Conservation (phyloP, 495 filamentous ascomycete species). For the Penicillium lividum region DNA sequence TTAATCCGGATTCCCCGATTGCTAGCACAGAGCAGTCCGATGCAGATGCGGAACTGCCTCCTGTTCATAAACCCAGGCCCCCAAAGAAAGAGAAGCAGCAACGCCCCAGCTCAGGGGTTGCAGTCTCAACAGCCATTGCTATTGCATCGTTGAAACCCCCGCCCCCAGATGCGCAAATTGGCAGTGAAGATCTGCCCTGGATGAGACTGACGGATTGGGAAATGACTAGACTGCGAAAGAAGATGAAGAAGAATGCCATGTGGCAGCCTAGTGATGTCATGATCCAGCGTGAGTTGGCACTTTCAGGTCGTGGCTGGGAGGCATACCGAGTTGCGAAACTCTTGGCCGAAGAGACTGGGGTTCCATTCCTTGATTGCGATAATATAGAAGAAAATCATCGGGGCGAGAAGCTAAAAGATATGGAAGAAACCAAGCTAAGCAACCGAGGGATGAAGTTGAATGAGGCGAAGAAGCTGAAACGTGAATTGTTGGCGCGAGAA, state of each 20-base stretch:
- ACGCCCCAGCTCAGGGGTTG: conserved; percentile 47
- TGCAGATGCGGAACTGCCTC: conserved; percentile 30
- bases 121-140: conserved; percentile 79
- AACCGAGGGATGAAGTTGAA: conserved; percentile 92
- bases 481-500: conserved; percentile 67
- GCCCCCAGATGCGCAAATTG: conserved; percentile 70
- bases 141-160: conserved; percentile 76
- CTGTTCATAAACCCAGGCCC: conserved; percentile 16
- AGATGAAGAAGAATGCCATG: conserved; percentile 98
- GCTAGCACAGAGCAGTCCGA: conserved; percentile 51
- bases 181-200: conserved; percentile 84
- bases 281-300: conserved; percentile 84
- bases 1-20: conserved; percentile 47
- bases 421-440: conserved; percentile 55
- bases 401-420: conserved; percentile 50
- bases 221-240: conserved; percentile 85
- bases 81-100: conserved; percentile 49
- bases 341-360: conserved; percentile 66
- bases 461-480: conserved; percentile 89
- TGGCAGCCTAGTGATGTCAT: conserved; percentile 97
- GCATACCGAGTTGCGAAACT: conserved; percentile 69
- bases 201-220: conserved; percentile 87
- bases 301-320: conserved; percentile 74
- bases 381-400: conserved; percentile 49
- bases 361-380: conserved; percentile 60